Evolutionary conservation across 805 yeast genomes (phyloP).

Genomic region (Saccharomycopsis vini): DNA sequence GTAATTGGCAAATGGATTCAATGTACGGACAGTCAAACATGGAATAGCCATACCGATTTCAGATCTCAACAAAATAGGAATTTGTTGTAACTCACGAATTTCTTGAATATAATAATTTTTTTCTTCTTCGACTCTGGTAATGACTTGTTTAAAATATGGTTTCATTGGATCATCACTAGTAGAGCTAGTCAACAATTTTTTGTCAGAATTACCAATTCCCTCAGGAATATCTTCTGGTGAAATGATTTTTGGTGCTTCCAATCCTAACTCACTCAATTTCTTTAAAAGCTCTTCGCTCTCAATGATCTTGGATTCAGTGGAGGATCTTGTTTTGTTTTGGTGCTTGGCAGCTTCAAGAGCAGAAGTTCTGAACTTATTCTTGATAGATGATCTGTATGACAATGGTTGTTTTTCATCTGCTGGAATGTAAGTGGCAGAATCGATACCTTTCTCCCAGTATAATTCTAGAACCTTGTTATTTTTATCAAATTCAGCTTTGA

Average conservation of each 20-base stretch:
- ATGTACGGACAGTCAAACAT: slow-evolving; percentile 82
- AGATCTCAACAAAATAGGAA: slow-evolving; percentile 81
- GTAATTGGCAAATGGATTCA: slow-evolving; percentile 64
- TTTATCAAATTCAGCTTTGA: slow-evolving; percentile 87
- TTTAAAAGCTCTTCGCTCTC: slow-evolving; percentile 35
- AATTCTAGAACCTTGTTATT: slow-evolving; percentile 59
- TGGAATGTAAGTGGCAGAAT: slow-evolving; percentile 84
- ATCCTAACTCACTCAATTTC: slow-evolving; percentile 41
- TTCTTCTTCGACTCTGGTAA: slow-evolving; percentile 48
- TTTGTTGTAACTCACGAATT: slow-evolving; percentile 62
- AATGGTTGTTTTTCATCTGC: slow-evolving; percentile 77
- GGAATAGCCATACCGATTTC: slow-evolving; percentile 96
- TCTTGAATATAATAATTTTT: slow-evolving; percentile 61
- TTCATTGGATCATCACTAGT: slow-evolving; percentile 31
- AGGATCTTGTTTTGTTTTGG: slow-evolving; percentile 30
- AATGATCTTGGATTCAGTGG: neutral
- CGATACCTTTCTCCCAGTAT: slow-evolving; percentile 89
- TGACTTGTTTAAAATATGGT: slow-evolving; percentile 49
- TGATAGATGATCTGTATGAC: slow-evolving; percentile 69
- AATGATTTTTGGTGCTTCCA: slow-evolving; percentile 38
- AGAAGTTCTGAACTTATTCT: slow-evolving; percentile 67
- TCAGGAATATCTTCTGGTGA: slow-evolving; percentile 25
- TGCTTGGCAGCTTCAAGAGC: slow-evolving; percentile 61
- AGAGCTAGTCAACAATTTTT: neutral
- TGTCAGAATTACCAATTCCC: slow-evolving; percentile 7